These are phyloP conservation scores for Lentinula boryana DNA, from an alignment of 768 basidiomycete species.

Conservation along the genomic window DNA sequence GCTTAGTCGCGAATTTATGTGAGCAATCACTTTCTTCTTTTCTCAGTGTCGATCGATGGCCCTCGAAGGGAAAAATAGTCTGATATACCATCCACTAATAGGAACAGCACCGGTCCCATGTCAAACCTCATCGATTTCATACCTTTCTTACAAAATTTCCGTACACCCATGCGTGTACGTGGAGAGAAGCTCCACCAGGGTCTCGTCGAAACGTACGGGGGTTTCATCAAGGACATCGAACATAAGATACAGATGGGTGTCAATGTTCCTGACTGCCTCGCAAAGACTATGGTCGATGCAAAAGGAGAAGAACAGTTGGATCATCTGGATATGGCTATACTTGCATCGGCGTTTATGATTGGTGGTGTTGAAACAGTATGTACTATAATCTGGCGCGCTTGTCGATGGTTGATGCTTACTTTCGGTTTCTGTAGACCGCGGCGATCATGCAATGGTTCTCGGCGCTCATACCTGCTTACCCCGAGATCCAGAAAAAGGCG, in stretches of 20 bases:
- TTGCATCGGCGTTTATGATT: slow-evolving; percentile 22
- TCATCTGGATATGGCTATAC: slow-evolving; percentile 23
- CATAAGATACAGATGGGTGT: slow-evolving; percentile 22
- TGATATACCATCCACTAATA: background rate
- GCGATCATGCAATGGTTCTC: slow-evolving; percentile 28
- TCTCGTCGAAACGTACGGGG: slow-evolving; percentile 23
- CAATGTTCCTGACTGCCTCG: slow-evolving; percentile 25
- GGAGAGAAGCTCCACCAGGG: slow-evolving; percentile 14
- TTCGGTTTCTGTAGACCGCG: slow-evolving; percentile 15
- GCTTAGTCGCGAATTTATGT: slow-evolving; percentile 16
- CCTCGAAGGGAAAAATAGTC: background rate
- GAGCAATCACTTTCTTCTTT: background rate
- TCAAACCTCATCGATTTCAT: slow-evolving; percentile 19
- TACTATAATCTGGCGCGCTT: background rate
- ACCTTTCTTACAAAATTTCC: slow-evolving; percentile 11
- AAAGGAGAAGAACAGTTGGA: slow-evolving; percentile 22
- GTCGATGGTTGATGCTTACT: background rate
- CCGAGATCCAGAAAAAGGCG: slow-evolving; percentile 22
- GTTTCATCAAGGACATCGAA: slow-evolving; percentile 20
- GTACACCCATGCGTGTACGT: slow-evolving; percentile 10
- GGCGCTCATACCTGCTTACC: slow-evolving; percentile 22
- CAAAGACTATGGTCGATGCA: slow-evolving; percentile 20
- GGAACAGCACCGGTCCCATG: slow-evolving; percentile 11
- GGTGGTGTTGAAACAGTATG: slow-evolving; percentile 26
- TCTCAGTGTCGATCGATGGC: background rate